phyloP scores from a whole-genome alignment of 1,284 basidiomycete genomes.

The Cutaneotrichosporon mucoides region DNA sequence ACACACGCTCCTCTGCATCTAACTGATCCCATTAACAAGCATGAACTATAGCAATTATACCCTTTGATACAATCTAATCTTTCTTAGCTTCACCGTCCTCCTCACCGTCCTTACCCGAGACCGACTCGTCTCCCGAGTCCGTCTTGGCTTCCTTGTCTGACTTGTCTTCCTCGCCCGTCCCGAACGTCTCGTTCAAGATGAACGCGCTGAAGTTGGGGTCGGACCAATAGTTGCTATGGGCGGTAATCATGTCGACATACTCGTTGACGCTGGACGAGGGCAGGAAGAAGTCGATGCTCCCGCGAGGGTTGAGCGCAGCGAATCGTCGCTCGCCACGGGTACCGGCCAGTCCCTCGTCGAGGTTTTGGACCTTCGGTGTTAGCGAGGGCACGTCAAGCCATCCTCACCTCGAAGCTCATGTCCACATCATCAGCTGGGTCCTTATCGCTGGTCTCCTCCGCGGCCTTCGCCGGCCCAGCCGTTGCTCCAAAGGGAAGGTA shows the following conservation, averaged over 20 bases:
- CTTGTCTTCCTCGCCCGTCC: neutral
- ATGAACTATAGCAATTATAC: no score
- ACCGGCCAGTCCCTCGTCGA: conserved; percentile 20
- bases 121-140: no score
- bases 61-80: no score
- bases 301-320: conserved; percentile 49
- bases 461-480: neutral
- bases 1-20: no score
- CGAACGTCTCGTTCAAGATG: conserved; percentile 44
- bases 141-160: no score
- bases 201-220: conserved; percentile 45
- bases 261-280: conserved; percentile 45
- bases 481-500: conserved; percentile 36
- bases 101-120: no score
- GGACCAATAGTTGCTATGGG: conserved; percentile 48
- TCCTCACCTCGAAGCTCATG: conserved; percentile 31
- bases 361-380: conserved; percentile 32
- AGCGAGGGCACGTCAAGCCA: neutral
- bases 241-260: conserved; percentile 47
- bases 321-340: conserved; percentile 46
- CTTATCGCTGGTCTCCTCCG: neutral
- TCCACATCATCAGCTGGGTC: conserved; percentile 29
- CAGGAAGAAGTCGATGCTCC: conserved; percentile 48
- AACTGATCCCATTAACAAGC: no score
- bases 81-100: no score